These are phyloP conservation scores for Cutaneotrichosporon cavernicola DNA, from an alignment of 1,284 basidiomycete species.

Conservation along the genomic window DNA sequence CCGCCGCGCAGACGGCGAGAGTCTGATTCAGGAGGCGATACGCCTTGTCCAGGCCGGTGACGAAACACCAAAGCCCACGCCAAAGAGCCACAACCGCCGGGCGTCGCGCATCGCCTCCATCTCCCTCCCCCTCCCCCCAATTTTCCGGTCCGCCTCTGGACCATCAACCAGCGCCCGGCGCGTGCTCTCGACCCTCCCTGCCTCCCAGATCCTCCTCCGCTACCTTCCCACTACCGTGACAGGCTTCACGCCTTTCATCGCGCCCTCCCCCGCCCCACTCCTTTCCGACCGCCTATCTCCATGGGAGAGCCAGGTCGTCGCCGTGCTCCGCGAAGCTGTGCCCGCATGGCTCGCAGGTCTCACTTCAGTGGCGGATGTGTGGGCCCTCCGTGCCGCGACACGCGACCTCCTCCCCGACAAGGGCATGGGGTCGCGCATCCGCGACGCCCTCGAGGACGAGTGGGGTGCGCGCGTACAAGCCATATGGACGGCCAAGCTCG, in stretches of 20 bases:
- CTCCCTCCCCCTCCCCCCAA: slow-evolving; percentile 38
- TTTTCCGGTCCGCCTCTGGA: slow-evolving; percentile 24
- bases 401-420: slow-evolving; percentile 30
- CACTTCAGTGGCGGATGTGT: slow-evolving; percentile 44
- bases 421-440: slow-evolving; percentile 33
- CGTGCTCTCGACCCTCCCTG: slow-evolving; percentile 49
- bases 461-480: slow-evolving; percentile 45
- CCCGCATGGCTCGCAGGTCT: slow-evolving; percentile 42
- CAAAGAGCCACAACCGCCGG: slow-evolving; percentile 26
- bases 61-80: slow-evolving; percentile 17
- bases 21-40: slow-evolving; percentile 45
- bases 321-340: slow-evolving; percentile 33
- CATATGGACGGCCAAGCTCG: slow-evolving; percentile 46
- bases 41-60: slow-evolving; percentile 47
- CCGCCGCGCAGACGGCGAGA: slow-evolving; percentile 25
- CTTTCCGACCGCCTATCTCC: slow-evolving; percentile 32
- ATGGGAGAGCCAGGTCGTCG: slow-evolving; percentile 42
- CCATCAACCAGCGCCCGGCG: slow-evolving; percentile 38
- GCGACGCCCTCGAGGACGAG: slow-evolving; percentile 37
- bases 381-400: slow-evolving; percentile 38
- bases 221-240: slow-evolving; percentile 48
- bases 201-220: slow-evolving; percentile 51
- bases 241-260: slow-evolving; percentile 50
- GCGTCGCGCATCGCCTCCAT: slow-evolving; percentile 48
- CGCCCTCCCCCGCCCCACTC: slow-evolving; percentile 65